Evolutionary conservation across 768 basidiomycete genomes (phyloP).

Genomic region (Candolleomyces eurysporus): DNA sequence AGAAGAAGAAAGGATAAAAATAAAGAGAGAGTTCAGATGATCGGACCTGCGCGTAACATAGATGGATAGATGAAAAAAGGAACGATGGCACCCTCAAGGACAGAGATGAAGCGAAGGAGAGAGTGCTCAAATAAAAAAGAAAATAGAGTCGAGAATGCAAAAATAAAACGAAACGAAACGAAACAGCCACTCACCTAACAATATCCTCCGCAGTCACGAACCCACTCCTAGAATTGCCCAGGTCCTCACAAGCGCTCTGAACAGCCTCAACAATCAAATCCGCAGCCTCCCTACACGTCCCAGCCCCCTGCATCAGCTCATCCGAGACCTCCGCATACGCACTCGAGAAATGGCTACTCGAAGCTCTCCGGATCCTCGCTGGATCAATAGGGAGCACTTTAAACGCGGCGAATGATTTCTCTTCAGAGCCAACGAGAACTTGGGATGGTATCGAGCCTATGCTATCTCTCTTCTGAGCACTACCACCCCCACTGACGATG

Average conservation of each 20-base stretch:
- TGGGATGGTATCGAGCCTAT: not conserved
- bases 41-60: no score
- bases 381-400: conserved; percentile 77
- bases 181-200: conserved; percentile 58
- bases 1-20: no score
- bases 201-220: conserved; percentile 71
- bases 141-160: not conserved
- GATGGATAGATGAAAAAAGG: no score
- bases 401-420: conserved; percentile 67
- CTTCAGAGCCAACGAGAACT: conserved; percentile 15
- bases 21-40: no score
- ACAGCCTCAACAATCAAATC: conserved; percentile 75
- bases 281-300: conserved; percentile 74
- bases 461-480: not conserved
- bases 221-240: conserved; percentile 41
- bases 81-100: no score
- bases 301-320: conserved; percentile 52
- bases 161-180: not conserved
- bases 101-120: no score
- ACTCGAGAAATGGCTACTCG: conserved; percentile 34
- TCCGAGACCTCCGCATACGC: conserved; percentile 56
- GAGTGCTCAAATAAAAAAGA: not conserved
- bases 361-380: conserved; percentile 45
- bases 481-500: not conserved
- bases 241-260: conserved; percentile 60